These are phyloP conservation scores for Yamagishiella unicocca DNA, from an alignment of 139 green algal species.

Conservation along the genomic window DNA sequence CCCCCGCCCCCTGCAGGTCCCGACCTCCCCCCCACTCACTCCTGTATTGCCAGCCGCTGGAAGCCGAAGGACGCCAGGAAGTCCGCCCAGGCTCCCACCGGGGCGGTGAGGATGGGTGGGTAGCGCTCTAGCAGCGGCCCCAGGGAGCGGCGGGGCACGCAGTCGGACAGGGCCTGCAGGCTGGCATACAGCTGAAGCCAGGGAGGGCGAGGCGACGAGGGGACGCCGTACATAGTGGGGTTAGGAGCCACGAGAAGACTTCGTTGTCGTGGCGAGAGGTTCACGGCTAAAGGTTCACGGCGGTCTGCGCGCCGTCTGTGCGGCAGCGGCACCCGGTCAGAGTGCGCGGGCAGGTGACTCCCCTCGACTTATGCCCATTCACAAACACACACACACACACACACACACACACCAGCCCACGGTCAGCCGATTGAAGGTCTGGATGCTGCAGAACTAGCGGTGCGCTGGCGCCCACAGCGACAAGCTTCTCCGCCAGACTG, in stretches of 20 bases:
- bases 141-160: constrained; percentile 32
- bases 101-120: constrained; percentile 8
- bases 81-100: not conserved
- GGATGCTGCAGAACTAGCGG: not conserved
- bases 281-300: too few relatives aligned
- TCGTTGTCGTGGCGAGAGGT: too few relatives aligned
- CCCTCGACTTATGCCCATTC: too few relatives aligned
- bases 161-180: not conserved
- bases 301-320: too few relatives aligned
- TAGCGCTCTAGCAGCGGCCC: constrained; percentile 22
- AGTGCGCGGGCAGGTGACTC: too few relatives aligned
- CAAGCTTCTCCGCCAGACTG: not conserved
- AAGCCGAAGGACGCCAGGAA: constrained; percentile 29
- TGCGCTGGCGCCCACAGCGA: not conserved
- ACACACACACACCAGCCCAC: not conserved
- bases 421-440: not conserved
- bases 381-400: too few relatives aligned
- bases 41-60: constrained; percentile 34
- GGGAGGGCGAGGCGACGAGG: too few relatives aligned
- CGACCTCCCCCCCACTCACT: not conserved
- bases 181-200: not conserved
- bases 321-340: too few relatives aligned
- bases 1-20: not conserved
- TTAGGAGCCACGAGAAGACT: too few relatives aligned
- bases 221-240: too few relatives aligned